A percentile compares a stretch with the other conserved stretches of the same genome.
Evolutionary conservation across 2,329 filamentous ascomycete species (phyloP).

Genomic region (Neophaeococcomyces aloes): DNA sequence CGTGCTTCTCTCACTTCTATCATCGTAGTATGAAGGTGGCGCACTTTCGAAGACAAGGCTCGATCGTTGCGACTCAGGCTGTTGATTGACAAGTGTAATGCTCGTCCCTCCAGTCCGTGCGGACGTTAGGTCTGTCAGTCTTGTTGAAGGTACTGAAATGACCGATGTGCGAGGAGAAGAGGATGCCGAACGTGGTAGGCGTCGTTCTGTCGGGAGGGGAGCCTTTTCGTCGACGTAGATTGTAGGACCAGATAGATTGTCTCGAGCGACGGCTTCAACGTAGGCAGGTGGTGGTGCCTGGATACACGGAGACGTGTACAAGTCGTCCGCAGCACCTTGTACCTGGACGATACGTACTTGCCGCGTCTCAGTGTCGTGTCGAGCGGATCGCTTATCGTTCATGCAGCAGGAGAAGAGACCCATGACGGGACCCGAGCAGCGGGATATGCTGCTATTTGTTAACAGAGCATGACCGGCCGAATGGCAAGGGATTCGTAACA

Average conservation of each 20-base stretch:
- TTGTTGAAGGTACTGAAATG: slow-evolving; percentile 17
- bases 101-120: slow-evolving; percentile 15
- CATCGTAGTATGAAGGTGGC: slow-evolving; percentile 8
- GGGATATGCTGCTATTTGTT: background rate
- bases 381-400: background rate
- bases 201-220: background rate
- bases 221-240: slow-evolving; percentile 13
- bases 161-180: slow-evolving; percentile 16
- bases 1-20: slow-evolving; percentile 2
- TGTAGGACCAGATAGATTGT: slow-evolving; percentile 4
- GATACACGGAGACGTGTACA: slow-evolving; percentile 1
- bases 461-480: background rate
- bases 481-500: too few relatives aligned
- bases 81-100: background rate
- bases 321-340: slow-evolving; percentile 4
- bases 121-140: slow-evolving; percentile 16
- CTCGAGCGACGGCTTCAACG: slow-evolving; percentile 9
- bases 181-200: slow-evolving; percentile 5
- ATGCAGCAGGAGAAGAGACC: slow-evolving; percentile 5
- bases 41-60: slow-evolving; percentile 7
- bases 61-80: background rate
- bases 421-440: background rate
- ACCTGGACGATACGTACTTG: slow-evolving; percentile 15
- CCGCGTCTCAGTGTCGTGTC: slow-evolving; percentile 11
- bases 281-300: slow-evolving; percentile 14